Evolutionary conservation across 768 basidiomycete species (phyloP), one percentile per base, ranked within the genome.

Genomic region (Boletus vinaceobasis): DNA sequence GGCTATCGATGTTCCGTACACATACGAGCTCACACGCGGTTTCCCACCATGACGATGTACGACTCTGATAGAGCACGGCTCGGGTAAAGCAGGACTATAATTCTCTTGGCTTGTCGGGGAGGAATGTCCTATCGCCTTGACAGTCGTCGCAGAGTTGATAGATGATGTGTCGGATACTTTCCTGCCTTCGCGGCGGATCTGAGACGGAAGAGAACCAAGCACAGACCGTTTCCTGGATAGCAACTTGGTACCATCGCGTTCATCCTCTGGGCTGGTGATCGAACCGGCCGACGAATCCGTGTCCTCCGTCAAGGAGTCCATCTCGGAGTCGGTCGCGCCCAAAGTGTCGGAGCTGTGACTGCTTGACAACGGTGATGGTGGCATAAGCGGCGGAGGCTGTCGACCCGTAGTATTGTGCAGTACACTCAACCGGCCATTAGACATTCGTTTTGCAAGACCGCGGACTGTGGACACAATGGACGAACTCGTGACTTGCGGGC

Each of bases 271-370:
- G 54, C 78, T 82, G 39, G 75, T 76, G 45, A 67, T 60, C 55
- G 78, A 85, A 38, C 79, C 82, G 13, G 65, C 70, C 31, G 82
- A 83, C 13, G 83, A 85, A 27, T 78, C 80, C 21, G 76, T 79
- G 58, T 86, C 83, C 56, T 86, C 84, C n/a, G 79, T 79, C 43
- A 86, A 71, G 27, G 83, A 86, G 53, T 78, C 81, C 63, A 84
- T 74, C 48, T 86, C 86, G 3, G 86, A 85, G 35, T 75, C 75
- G 5, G 74, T 75, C 27, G 77, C 73, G 33, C 75, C 80, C 43
- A 74, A 48, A 39, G 74, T 75, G 35, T 73, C 75, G 62, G 73
- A 76, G 71, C 79, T 77, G 42, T 77, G 72, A 37, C 74, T 72
- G 17, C 74, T 75, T 27, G 71, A 71, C 23, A 71, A 53, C 5